Conservation (phyloP, 805 yeast genomes). For the Zygoascus bituminiphila region DNA sequence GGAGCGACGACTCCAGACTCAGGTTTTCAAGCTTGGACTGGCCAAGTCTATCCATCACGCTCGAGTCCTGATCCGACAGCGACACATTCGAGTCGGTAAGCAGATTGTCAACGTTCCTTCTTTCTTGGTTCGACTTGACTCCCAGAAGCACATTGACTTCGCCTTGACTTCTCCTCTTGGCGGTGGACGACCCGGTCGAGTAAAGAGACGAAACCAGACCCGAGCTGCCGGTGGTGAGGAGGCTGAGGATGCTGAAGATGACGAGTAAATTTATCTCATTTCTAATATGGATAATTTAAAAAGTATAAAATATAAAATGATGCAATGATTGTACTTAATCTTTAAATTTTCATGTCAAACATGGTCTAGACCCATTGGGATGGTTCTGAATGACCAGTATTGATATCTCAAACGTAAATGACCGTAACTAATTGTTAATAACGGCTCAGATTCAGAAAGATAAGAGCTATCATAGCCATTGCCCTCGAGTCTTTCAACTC, state of each 20-base stretch:
- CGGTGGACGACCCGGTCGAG: constrained; percentile 99
- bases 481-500: too few species aligned
- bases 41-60: constrained; percentile 99
- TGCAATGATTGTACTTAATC: not conserved
- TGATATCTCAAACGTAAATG: too few species aligned
- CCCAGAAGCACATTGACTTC: constrained; percentile 99
- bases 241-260: constrained; percentile 57
- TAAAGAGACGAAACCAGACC: constrained; percentile 84
- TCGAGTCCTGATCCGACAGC: constrained; percentile 95
- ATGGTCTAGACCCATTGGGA: too few species aligned
- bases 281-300: not conserved
- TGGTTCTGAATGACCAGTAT: too few species aligned
- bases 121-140: constrained; percentile 98
- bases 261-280: constrained; percentile 13
- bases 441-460: too few species aligned
- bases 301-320: constrained; percentile 2
- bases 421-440: too few species aligned
- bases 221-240: constrained; percentile 59
- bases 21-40: constrained; percentile 98
- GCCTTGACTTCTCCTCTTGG: constrained; percentile 99
- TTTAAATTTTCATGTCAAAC: too few species aligned
- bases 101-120: constrained; percentile 98
- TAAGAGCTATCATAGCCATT: too few species aligned
- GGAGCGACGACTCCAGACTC: constrained; percentile 99
- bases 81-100: constrained; percentile 99